Evolutionary conservation across 202 grass and related monocot genomes (phyloP).

Genomic region (Brachypodium distachyon): DNA sequence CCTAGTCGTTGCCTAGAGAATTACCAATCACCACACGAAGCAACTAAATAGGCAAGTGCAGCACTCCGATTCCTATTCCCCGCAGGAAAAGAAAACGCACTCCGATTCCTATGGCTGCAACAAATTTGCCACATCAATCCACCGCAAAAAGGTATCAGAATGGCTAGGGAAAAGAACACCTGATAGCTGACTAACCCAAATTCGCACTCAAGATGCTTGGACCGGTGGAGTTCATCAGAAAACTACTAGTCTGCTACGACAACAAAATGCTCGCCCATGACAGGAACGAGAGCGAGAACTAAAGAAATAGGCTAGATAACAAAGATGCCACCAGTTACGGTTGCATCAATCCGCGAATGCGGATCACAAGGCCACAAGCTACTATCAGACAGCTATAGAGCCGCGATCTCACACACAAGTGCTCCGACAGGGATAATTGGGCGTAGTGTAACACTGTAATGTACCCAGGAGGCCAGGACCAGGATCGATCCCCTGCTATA

Average conservation of each 20-base stretch:
- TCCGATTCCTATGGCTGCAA: background rate
- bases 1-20: slow-evolving; percentile 11
- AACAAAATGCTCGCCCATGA: background rate
- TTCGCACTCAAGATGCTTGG: background rate
- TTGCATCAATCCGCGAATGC: background rate
- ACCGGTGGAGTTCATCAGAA: background rate
- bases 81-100: no score
- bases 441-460: no score
- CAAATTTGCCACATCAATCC: background rate
- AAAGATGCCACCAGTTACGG: background rate
- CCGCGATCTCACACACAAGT: background rate
- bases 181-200: background rate
- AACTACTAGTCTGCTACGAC: background rate
- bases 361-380: background rate
- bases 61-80: background rate
- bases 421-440: no score
- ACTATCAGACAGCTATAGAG: background rate
- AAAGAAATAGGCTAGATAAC: background rate
- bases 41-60: background rate
- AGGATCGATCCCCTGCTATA: background rate
- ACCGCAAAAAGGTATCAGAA: background rate
- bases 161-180: background rate
- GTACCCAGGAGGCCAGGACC: background rate
- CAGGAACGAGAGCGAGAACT: background rate
- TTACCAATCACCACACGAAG: background rate